Base-by-base conservation (phyloP, 768 basidiomycete species). In the Paxillus ammoniavirescens region DNA sequence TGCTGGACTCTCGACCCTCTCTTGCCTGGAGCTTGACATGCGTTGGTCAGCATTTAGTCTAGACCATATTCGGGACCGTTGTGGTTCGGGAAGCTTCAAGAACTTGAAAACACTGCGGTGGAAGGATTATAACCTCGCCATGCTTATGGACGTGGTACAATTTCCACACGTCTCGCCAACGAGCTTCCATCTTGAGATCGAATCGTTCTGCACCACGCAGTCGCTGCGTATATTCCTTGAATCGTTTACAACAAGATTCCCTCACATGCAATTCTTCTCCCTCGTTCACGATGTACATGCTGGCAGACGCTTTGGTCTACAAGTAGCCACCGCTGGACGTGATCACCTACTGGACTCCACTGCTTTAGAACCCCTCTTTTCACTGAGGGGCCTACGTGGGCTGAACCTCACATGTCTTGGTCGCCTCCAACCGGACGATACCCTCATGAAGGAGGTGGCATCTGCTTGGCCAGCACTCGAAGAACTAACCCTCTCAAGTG, bases 231-330 rank as follows among this genome's bases (percentile, higher is more conserved):
- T 15, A 10, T 65, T 65, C 36, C 47, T 58, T 7, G 42, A 37
- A 14, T 31, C 56, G 1, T 61, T 65, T 33, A 15, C 51, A 4
- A 28, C 15, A 0, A 58, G 52, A 23, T 63, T 61, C 23, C 56
- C 61, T 2, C 15, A 43, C 42, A 55, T 53, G 2, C 59, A 38
- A 12, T 33, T 42, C 7, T 61, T 65, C 37, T 65, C 64, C 30
- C 64, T 65, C 47, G 56, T 65, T 15, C 58, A 65, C 15, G 64
- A 65, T 10, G 28, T 52, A 31, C 18, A 4, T 14, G 64, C 64
- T 14, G 18, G 55, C 13, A 54, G 47, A 47, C 64, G 64, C 31
- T 63, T 65, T 18, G 64, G 64, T 37, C 42, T 61, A 9, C 64
- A 46, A 14, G 56, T 41, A 0, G 38, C 51, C 15, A 12, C 28